Base-by-base conservation (phyloP, 108 stramenopile species). In the Cyclotella choctawhatcheeana region DNA sequence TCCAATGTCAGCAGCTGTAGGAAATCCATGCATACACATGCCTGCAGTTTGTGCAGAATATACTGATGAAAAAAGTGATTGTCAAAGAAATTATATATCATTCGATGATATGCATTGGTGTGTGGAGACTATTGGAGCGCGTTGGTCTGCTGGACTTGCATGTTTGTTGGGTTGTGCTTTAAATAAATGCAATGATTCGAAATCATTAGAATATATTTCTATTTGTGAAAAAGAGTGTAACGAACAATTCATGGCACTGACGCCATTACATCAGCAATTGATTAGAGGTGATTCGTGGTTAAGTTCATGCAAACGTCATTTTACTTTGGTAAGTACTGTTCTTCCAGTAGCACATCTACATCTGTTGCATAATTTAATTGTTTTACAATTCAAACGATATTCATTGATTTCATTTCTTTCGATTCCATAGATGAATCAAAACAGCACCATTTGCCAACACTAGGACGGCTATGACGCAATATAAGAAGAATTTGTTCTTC, bases 401-500 rank as follows among this genome's bases (percentile, higher is more conserved):
- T n/a, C n/a, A n/a, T n/a, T n/a, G n/a, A n/a, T n/a, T n/a, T 58
- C 56, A 64, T 61, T 52, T 33, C 58, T 71, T 71, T 34, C 64
- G 51, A 33, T 45, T 61, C 77, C 69, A 71, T 45, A 77, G 50
- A 58, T 77, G 77, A 30, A 64, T 37, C 25, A 77, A 45, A 21
- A 63, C 64, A 68, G 69, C 63, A 13, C 69, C 77, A 82, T 93
- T 93, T 13, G 78, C 81, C 14, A 85, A 27, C 8, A 83, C 17
- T 44, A 93, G 70, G 0, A 86, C 25, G 21, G 72, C 87, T 44
- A 93, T 90, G 64, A 86, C 64, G 24, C 54, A 69, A 58, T 91
- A 85, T 52, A 93, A 58, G 27, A 79, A 61, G 3, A 89, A 18
- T 70, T 89, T 91, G 76, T 85, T 89, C 51, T 72, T 64, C 32